Evolutionary conservation across 331 rosid genomes (phyloP), one percentile per base, ranked within the genome.

Genomic region (Quercus phellos): DNA sequence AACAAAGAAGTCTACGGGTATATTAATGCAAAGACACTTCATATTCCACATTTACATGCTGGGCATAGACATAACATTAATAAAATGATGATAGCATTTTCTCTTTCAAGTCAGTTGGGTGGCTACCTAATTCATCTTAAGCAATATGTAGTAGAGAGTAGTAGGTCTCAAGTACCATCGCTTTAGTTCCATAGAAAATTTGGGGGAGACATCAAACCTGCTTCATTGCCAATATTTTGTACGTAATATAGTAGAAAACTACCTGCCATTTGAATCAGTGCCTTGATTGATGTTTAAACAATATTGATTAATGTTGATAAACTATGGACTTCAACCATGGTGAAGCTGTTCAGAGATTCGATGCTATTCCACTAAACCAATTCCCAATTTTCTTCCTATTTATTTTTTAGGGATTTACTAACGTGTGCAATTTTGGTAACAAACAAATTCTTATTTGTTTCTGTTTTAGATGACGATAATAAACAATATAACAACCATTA

Each of bases 51-150:
- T 22, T 12, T 27, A 1, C 4, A 12, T 7, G 29, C 1, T 19
- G 30, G 30, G 17, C 16, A 18, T 4, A 10, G 13, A 26, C 67
- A 13, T 38, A 38, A 12, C 67, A 10, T 59, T 59, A 4, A 24
- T 4, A 26, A 60, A 27, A 60, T 11, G 68, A 24, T 56, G 22
- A 4, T 5, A 59, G 6, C 2, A 2, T 21, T 11, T n/a, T 22
- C 16, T 43, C 3, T 9, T 4, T 0, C 3, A 64, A 84, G 92
- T 88, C 87, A 27, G 55, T 74, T 68, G 84, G 87, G 81, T 29
- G 84, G 50, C 83, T 53, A 84, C 94, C 94, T 77, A 87, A 91
- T 81, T 42, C 83, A 82, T 63, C 76, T 18, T 17, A 16, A 14
- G 26, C 46, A 83, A 16, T 51, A 63, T 72, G 55, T 46, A 46